Conservation (phyloP, 345 rosid species). For the Ceriops tagal region DNA sequence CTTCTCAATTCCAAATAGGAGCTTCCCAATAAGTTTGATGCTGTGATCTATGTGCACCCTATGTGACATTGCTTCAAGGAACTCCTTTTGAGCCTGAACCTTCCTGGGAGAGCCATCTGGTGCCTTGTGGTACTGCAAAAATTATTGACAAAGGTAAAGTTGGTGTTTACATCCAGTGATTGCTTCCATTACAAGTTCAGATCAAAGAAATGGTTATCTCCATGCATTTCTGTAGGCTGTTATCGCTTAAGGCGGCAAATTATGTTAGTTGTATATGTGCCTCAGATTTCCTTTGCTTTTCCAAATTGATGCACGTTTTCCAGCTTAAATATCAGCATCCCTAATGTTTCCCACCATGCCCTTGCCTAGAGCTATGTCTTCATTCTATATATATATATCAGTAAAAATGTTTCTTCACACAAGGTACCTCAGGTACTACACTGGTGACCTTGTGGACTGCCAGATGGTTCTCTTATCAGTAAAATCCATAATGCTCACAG, state of each 20-base stretch:
- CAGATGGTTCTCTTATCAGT: too few relatives aligned
- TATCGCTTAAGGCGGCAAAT: neutral
- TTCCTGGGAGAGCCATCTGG: constrained; percentile 82
- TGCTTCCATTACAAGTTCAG: neutral
- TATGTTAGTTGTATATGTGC: too few relatives aligned
- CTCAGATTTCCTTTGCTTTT: too few relatives aligned
- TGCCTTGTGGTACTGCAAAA: constrained; percentile 76
- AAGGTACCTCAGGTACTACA: too few relatives aligned
- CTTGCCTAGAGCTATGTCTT: too few relatives aligned
- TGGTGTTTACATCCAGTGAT: neutral
- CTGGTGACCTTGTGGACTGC: too few relatives aligned
- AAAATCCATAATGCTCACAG: neutral
- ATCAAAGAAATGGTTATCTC: neutral
- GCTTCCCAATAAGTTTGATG: constrained; percentile 69
- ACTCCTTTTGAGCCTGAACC: constrained; percentile 68
- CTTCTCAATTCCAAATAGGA: constrained; percentile 73
- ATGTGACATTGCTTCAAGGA: constrained; percentile 89
- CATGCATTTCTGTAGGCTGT: neutral
- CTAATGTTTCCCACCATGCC: too few relatives aligned
- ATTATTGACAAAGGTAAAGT: neutral
- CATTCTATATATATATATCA: too few relatives aligned
- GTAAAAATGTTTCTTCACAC: too few relatives aligned
- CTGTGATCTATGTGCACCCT: constrained; percentile 84
- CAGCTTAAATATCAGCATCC: too few relatives aligned
- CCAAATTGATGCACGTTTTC: neutral